Evolutionary conservation across 208 protist species (phyloP), one percentile per base, ranked within the genome.

Genomic region (Leishmania arabica): DNA sequence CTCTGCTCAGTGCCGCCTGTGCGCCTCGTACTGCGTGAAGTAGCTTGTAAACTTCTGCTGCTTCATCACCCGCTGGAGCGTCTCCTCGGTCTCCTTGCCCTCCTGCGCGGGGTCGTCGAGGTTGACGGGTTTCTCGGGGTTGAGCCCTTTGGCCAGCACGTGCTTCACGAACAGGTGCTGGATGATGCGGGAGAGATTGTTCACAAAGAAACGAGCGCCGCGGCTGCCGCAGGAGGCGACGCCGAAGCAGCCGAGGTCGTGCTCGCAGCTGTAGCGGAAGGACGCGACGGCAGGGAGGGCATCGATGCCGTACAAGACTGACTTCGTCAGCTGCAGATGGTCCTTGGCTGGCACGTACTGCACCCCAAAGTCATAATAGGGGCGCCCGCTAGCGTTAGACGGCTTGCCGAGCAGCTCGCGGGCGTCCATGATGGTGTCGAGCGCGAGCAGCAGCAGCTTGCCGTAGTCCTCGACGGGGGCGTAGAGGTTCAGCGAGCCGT

Each of bases 141-240:
- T 86, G 19, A 95, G 72, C 19, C 89, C 88, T 47, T 91, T 90
- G 56, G 76, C 21, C 73, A 95, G 83, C 37, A 93, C 85, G 77
- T 96, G 93, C 81, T 94, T 94, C 53, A 95, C 77, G 77, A 95
- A 95, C 40, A 95, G 84, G 68, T 95, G 89, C 79, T 94, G 90
- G 69, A 97, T 90, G 76, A 92, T 88, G 53, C 88, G 87, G 7
- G 90, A 92, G 5, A 94, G 68, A 11, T 84, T 88, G 84, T 91
- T 89, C 62, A 85, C 86, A 47, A 97, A 91, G 3, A 95, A 56
- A 17, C 92, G 89, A 2, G 82, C 91, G 37, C 84, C 53, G 34
- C 93, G 92, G 27, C 86, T 88, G 69, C 93, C 93, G 78, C 92
- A 95, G 60, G 86, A 90, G 42, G 84, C 83, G 24, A 95, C 79